Evolutionary conservation across 139 green algal genomes (phyloP), one percentile per base, ranked within the genome.

Genomic region (Haematococcus sp.): DNA sequence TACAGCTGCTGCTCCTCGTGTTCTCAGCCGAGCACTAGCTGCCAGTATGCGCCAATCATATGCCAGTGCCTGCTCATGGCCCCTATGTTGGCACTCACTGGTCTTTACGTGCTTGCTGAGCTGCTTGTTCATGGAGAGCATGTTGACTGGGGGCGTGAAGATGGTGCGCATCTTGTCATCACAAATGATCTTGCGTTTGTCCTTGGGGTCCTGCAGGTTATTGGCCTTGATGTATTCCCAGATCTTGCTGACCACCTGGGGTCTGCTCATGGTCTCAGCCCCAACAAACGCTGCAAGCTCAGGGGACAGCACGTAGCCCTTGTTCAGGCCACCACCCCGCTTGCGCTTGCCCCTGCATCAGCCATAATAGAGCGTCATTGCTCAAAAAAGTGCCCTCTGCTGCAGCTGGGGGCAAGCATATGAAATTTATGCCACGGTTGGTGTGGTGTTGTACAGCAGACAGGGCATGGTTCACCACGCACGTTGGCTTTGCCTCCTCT

Each of bases 81-180:
- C 4, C 23, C 19, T 4, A 35, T 65, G 7, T 17, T 7, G 4
- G 27, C 28, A 23, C 28, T 75, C 75, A 60, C 32, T 30, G 3
- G 52, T 63, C 31, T 81, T 84, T 25, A 82, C 34, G 73, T 96
- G 91, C 60, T 70, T 81, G 20, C 64, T 83, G 23, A 96, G 76
- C 75, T 92, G 88, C 63, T 91, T 91, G 80, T 94, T 92, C 84
- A 96, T 92, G 68, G 58, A 85, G 74, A 96, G 93, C 88, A 95
- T 95, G 64, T 52, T 82, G 33, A 89, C 40, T 13, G 78, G 78
- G 20, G 78, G 32, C 11, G 75, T 86, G 75, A 95, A 88, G 63
- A 95, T 76, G 13, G 77, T 91, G 1, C 54, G 51, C 60, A 94
- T 74, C 74, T 90, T 87, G 54, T 81, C 81, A 65, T 96, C 90